Evolutionary conservation across 2,329 filamentous ascomycete genomes (phyloP), one percentile per base, ranked within the genome.

Genomic region (Neoscytalidium dimidiatum): DNA sequence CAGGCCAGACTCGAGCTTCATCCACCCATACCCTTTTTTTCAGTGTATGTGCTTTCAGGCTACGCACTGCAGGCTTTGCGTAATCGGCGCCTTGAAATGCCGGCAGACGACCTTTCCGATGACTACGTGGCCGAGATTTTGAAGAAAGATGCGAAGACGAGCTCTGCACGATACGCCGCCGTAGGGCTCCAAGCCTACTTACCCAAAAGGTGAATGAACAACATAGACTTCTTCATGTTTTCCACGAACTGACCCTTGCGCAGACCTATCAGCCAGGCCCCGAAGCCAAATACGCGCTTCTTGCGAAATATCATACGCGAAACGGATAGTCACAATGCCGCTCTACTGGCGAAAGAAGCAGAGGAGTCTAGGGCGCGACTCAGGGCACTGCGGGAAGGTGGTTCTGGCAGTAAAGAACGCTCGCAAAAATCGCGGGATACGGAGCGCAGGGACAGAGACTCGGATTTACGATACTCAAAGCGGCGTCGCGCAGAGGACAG

Each of bases 231-330:
- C 26, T 56, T n/a, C 11, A 1, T 19, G 2, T 33, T 31, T 6
- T 11, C n/a, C 13, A n/a, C 13, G 29, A 46, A 14, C 26, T 31
- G 29, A 52, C 62, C 26, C 21, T 17, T 2, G 3, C 23, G 14
- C 77, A 92, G 87, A 72, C 86, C 88, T 65, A 79, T 85, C 51
- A 85, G 86, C 69, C 86, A 89, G 61, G 86, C 85, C 68, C 92
- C 92, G 0, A 97, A 94, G 75, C 94, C 94, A 3, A 98, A 99
- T 72, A 97, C 92, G 0, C 86, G 91, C 35, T 98, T 98, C 74
- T 81, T 99, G 46, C 89, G 89, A 65, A 90, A 95, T 72, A 91
- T 98, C 64, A 92, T 99, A 67, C 90, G 90, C 68, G 91, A 95
- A 69, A 96, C 92, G 8, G 91, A 96, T 71, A 90, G 79, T 62